Percentiles rank a stretch among this genome's conserved stretches.
These are phyloP conservation scores for Malassezia brasiliensis DNA, from an alignment of 1,284 basidiomycete genomes.

Conservation along the genomic window DNA sequence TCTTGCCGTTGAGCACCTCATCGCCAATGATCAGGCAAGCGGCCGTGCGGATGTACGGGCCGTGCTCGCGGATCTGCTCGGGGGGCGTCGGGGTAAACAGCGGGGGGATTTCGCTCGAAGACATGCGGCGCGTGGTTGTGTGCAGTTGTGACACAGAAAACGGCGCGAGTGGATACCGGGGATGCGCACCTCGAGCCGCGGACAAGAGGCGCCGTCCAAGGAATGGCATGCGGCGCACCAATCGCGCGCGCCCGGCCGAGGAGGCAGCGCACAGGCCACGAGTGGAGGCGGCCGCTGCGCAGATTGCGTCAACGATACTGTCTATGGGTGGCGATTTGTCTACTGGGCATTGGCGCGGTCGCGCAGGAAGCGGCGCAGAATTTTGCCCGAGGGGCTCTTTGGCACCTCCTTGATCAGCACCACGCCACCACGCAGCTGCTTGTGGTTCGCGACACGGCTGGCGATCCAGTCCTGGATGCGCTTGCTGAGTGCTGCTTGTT, in stretches of 20 bases:
- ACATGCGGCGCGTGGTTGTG: background rate
- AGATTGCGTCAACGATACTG: no score
- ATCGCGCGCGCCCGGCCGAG: background rate
- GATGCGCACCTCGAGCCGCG: no score
- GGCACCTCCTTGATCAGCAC: constrained; percentile 32
- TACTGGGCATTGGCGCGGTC: constrained; percentile 18
- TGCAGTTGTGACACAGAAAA: no score
- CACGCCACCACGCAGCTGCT: constrained; percentile 47
- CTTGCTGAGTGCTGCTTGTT: constrained; percentile 26
- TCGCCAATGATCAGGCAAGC: constrained; percentile 55
- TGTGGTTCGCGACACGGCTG: constrained; percentile 46
- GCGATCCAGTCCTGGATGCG: constrained; percentile 43
- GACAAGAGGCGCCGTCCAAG: background rate
- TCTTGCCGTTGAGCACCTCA: constrained; percentile 55
- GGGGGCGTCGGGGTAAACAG: constrained; percentile 7
- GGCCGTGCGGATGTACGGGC: constrained; percentile 15
- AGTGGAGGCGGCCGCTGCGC: no score
- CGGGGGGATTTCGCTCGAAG: background rate
- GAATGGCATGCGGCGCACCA: background rate
- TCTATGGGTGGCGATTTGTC: no score
- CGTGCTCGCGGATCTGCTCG: background rate
- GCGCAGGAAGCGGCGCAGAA: constrained; percentile 35
- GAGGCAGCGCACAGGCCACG: constrained; percentile 1
- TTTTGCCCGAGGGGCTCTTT: constrained; percentile 44
- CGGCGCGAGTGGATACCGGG: no score